Conservation (phyloP, 2,329 filamentous ascomycete genomes). For the Calonectria hawksworthii region DNA sequence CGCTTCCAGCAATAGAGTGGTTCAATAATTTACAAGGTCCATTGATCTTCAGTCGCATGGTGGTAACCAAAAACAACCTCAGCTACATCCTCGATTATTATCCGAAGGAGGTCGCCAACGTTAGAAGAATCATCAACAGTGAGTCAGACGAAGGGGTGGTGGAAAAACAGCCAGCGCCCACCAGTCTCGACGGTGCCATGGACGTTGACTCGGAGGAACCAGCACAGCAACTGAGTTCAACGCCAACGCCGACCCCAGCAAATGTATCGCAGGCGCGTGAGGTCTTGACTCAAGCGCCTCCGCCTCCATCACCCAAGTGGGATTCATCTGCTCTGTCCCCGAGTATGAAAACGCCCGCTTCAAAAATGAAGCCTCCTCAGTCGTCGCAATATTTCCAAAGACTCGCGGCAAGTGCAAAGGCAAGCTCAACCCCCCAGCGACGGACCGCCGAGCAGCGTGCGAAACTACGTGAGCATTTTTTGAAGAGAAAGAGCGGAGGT, state of each 20-base stretch:
- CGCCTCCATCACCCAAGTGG: constrained; percentile 33
- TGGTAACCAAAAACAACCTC: constrained; percentile 55
- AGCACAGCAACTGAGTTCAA: not conserved
- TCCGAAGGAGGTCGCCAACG: constrained; percentile 47
- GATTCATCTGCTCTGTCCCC: constrained; percentile 37
- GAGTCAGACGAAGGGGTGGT: not conserved
- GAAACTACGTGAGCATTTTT: constrained; percentile 46
- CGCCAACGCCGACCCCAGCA: constrained; percentile 1
- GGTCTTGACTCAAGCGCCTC: constrained; percentile 32
- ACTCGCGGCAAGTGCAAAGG: constrained; percentile 29
- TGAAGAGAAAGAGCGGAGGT: constrained; percentile 36
- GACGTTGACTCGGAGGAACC: constrained; percentile 31
- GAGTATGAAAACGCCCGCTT: constrained; percentile 28
- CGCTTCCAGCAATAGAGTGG: constrained; percentile 59
- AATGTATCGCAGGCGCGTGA: constrained; percentile 25
- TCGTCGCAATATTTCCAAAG: constrained; percentile 43
- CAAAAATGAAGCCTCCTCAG: constrained; percentile 31
- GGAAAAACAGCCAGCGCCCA: not conserved
- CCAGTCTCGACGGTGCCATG: constrained; percentile 30
- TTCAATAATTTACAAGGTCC: constrained; percentile 50
- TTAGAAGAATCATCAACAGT: constrained; percentile 31
- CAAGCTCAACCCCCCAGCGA: constrained; percentile 26
- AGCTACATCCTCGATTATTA: constrained; percentile 52
- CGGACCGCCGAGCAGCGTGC: constrained; percentile 41
- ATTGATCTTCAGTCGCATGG: constrained; percentile 47